These are phyloP conservation scores for Sporothrix mexicana DNA, from an alignment of 2,329 filamentous ascomycete genomes.

Conservation along the genomic window DNA sequence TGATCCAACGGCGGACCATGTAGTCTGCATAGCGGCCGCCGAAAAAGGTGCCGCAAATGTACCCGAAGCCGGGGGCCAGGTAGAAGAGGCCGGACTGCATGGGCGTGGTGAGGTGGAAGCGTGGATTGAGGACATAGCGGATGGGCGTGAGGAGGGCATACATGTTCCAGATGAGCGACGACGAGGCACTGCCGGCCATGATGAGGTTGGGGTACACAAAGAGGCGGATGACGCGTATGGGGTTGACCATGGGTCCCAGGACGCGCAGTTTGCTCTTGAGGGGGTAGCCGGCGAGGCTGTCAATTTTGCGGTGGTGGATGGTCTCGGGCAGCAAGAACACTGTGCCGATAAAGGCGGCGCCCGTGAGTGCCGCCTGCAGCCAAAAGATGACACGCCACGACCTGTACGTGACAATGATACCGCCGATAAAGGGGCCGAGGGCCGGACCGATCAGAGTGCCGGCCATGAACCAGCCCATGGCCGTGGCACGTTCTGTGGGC, in stretches of 20 bases:
- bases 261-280: slow-evolving; percentile 52
- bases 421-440: slow-evolving; percentile 67
- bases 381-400: slow-evolving; percentile 74
- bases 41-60: slow-evolving; percentile 68
- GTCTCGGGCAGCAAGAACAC: slow-evolving; percentile 71
- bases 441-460: slow-evolving; percentile 71
- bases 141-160: slow-evolving; percentile 72
- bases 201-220: slow-evolving; percentile 70
- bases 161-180: slow-evolving; percentile 72
- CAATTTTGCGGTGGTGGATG: slow-evolving; percentile 62
- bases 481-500: slow-evolving; percentile 68
- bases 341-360: slow-evolving; percentile 59
- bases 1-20: slow-evolving; percentile 66
- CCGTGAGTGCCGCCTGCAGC: slow-evolving; percentile 69
- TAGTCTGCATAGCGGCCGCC: slow-evolving; percentile 73
- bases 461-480: slow-evolving; percentile 68
- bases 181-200: slow-evolving; percentile 62
- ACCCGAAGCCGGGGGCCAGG: slow-evolving; percentile 71
- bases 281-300: slow-evolving; percentile 59
- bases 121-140: slow-evolving; percentile 72
- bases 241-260: slow-evolving; percentile 65
- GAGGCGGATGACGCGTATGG: slow-evolving; percentile 61
- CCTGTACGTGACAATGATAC: slow-evolving; percentile 71
- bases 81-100: slow-evolving; percentile 72
- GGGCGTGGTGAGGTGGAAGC: slow-evolving; percentile 67